Base-by-base conservation (phyloP, 352 stramenopile species). In the Phytopythium aichiense region DNA sequence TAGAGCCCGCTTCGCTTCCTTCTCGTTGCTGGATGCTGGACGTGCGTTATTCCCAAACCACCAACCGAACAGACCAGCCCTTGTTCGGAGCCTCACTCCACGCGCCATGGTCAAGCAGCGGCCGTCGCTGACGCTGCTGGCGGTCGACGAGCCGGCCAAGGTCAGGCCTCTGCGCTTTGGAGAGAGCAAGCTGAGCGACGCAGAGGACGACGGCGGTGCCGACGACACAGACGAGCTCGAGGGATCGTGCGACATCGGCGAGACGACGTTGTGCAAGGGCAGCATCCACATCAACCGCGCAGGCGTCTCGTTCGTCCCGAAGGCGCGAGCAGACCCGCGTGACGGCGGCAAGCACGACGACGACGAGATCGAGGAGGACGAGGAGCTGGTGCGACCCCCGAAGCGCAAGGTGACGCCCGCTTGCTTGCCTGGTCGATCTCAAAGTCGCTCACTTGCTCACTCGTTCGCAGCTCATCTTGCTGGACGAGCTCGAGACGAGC, bases 191-290 rank as follows among this genome's bases (percentile, higher is more conserved):
- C 8, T 30, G 18, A 42, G 13, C 8, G 35, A 54, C 11, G 46
- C 30, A 15, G 59, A 68, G 11, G 52, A 67, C 25, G 61, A 66
- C 20, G 58, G 60, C 5, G 49, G 42, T 11, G 71, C 72, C 5
- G 55, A 69, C 11, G 61, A 76, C 4, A 56, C 73, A 2, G 78
- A 90, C 37, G 74, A 72, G 23, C 73, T 91, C 18, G 81, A 91
- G 52, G 71, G 67, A 33, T 91, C 81, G 18, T 91, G 81, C 38
- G 77, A 91, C 35, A 91, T 91, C 35, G 81, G 81, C 33, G 81
- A 91, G 72, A 91, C 79, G 23, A 87, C 78, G 37, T 57, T 91
- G 25, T 76, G 81, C 40, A 91, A 91, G 66, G 78, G 76, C 11
- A 65, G 60, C 31, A 76, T 91, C 30, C 71, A 77, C 37, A 91